Base-by-base conservation (phyloP, 805 yeast species). In the Debaryomyces maramus region DNA sequence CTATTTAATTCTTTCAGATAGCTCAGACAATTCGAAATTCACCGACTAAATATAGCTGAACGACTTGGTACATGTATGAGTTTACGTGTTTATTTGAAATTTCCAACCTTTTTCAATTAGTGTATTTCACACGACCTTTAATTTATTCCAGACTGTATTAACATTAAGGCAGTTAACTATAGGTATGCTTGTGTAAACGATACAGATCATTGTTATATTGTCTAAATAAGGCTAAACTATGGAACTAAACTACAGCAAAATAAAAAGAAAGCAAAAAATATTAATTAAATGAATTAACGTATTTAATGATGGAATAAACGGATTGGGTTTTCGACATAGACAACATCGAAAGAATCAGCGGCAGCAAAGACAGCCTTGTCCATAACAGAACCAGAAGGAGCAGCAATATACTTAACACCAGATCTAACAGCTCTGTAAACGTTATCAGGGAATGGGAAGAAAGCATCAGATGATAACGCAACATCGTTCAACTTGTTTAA, bases 401-500 rank as follows among this genome's bases (percentile, higher is more conserved):
- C 99, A 57, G 96, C 95, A 61, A 93, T 77, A 72, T 74, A 93
- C 68, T 88, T 88, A 55, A 90, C 99, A 65, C 99, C 99, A 14
- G 95, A 85, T 75, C 87, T 82, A 38, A 83, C 97, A 50, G 98
- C 98, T 67, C 99, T 83, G 81, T 91, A 89, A 53, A 93, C 96
- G 62, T 93, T 93, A 69, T 93, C 99, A 51, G 98, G 93, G 93
- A 93, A 93, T 70, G 99, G 99, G 95, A 93, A 93, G 81, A 93
- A 93, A 20, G 99, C 99, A 64, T 93, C 99, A 3, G 97, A 89
- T 13, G 97, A 85, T 54, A 90, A 75, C 9, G 98, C 89, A 41
- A 93, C 99, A 55, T 87, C 82, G 44, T 73, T 79, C 65, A 89
- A 77, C 72, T 89, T 80, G 46, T 70, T 55, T 50, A 85, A 69